Evolutionary conservation across 2,329 filamentous ascomycete genomes (phyloP), one percentile per base, ranked within the genome.

Genomic region (Aspergillus fructus): DNA sequence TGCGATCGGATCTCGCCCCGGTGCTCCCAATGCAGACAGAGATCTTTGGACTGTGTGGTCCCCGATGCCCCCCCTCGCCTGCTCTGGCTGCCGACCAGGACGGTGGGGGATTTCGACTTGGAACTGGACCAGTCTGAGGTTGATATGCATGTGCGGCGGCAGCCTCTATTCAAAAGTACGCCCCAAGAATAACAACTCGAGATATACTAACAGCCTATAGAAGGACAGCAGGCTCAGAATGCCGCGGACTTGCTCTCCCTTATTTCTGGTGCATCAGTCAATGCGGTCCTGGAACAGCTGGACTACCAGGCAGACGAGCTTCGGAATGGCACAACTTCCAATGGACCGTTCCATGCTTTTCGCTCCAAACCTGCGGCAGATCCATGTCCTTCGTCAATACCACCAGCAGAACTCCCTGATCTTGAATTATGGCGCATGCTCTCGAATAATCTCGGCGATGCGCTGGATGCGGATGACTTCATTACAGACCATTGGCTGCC

Each of bases 1-100:
- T 57, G 58, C n/a, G 53, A 59, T 27, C 53, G 49, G 9, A 24
- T 3, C 4, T n/a, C 21, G 17, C 34, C 58, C 5, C 58, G 19
- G 42, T 59, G 58, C 42, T 48, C 21, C 11, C 19, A 40, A n/a
- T 56, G 54, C 41, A 49, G 27, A 17, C 23, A 41, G 24, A 42
- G 49, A 24, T 47, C 30, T 5, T 4, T 59, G 42, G 17, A 56
- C 4, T 50, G 40, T 17, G 4, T 56, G 21, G n/a, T 46, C n/a
- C 39, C 33, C 12, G 43, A 42, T 5, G 39, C 49, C 12, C 39
- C 49, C 30, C 49, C 54, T 5, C 58, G 54, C 5, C 2, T 59
- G n/a, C 42, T 54, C 30, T 57, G 58, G 58, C 47, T 57, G 1
- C 34, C 23, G 6, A 21, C 49, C n/a, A 56, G 24, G 27, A 40